These are phyloP conservation scores for Stemphylium beticola DNA, from an alignment of 2,329 filamentous ascomycete species.

Conservation along the genomic window DNA sequence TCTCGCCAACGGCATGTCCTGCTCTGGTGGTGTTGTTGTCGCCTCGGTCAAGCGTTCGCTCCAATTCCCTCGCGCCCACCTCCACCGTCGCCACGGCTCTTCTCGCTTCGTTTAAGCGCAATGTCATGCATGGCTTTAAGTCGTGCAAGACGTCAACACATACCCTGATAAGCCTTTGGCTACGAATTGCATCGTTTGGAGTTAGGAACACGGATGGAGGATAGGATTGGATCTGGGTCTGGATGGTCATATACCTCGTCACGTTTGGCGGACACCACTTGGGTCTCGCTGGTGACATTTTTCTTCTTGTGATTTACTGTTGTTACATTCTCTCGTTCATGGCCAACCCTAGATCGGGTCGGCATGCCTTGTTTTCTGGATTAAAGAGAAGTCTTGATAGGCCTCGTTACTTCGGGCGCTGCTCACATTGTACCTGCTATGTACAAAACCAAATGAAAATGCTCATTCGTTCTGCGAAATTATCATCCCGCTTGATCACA, in stretches of 20 bases:
- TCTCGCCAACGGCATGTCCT: constrained; percentile 52
- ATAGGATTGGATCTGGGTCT: constrained; percentile 14
- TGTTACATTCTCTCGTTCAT: constrained; percentile 25
- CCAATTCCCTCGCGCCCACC: constrained; percentile 35
- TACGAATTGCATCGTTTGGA: constrained; percentile 30
- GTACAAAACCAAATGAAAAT: constrained; percentile 23
- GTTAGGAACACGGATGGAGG: constrained; percentile 22
- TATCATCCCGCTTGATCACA: neutral
- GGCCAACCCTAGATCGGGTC: constrained; percentile 12
- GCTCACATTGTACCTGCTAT: constrained; percentile 14
- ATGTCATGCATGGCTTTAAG: constrained; percentile 3
- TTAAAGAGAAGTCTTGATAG: constrained; percentile 14
- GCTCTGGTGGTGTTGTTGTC: constrained; percentile 42
- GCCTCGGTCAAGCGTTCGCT: constrained; percentile 22
- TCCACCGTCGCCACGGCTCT: constrained; percentile 39
- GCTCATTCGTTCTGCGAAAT: constrained; percentile 11
- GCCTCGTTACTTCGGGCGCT: constrained; percentile 15
- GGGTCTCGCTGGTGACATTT: constrained; percentile 15
- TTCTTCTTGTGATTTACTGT: constrained; percentile 11
- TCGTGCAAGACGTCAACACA: constrained; percentile 4
- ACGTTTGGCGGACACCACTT: constrained; percentile 13
- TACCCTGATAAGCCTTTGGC: constrained; percentile 14
- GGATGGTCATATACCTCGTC: constrained; percentile 25
- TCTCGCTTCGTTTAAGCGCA: constrained; percentile 28
- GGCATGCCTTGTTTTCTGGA: constrained; percentile 22